Base-by-base conservation (phyloP, 2,329 filamentous ascomycete species). In the Aureobasidium uvarum region DNA sequence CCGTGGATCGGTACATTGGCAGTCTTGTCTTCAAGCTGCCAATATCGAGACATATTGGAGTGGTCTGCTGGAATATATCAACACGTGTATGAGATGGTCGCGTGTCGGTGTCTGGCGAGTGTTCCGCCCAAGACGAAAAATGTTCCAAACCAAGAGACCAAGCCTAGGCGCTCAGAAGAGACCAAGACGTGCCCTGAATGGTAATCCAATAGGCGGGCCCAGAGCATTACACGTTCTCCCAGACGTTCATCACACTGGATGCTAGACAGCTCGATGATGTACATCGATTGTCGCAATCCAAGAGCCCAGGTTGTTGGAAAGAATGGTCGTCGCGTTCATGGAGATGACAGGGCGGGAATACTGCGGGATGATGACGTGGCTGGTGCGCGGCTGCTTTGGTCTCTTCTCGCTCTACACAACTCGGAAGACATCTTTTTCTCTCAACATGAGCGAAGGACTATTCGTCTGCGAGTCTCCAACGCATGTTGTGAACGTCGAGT, bases 301-400 rank as follows among this genome's bases (percentile, higher is more conserved):
- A 43, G 14, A 43, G 11, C 7, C 8, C 23, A 18, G n/a, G 16
- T 41, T n/a, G 23, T 58, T 43, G 38, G 10, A 31, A 25, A 58
- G 38, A 18, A 43, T 43, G 23, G 23, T 56, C 16, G 52, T 28
- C 23, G 38, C 38, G 4, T 13, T 20, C 16, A 13, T n/a, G 23
- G 14, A 31, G 23, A 23, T 43, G 25, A 31, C 10, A 14, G 43
- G 38, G 45, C 54, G 38, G 54, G 16, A 45, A 31, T 43, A 43
- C 38, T 25, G 54, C 54, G 38, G 52, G 38, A 43, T 33, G 23
- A 58, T 45, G 54, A 58, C 54, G 54, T 43, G 54, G 38, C 54
- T 58, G 54, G 54, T n/a, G 38, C 31, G 38, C 33, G 51, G 51
- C 18, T 45, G 54, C 38, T 58, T 52, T 7, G 14, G 10, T 16